Evolutionary conservation across 1,284 basidiomycete species (phyloP).

Genomic region (Austroboletus rostrupii): DNA sequence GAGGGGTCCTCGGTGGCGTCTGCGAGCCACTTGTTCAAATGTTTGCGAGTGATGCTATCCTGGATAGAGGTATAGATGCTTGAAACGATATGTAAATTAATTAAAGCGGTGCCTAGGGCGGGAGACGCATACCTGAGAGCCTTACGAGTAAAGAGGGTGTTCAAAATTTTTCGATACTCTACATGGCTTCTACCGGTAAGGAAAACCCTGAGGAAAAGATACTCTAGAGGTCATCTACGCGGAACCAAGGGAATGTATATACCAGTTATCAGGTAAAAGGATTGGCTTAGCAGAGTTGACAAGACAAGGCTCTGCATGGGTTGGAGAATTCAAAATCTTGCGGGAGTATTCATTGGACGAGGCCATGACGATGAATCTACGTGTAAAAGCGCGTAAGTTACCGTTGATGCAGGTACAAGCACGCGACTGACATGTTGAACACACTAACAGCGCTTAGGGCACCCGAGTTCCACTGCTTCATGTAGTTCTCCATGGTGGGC

Average conservation of each 20-base stretch:
- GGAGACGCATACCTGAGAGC: conserved; percentile 68
- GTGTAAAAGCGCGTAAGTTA: conserved; percentile 10
- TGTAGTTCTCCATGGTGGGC: conserved; percentile 87
- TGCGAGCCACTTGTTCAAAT: conserved; percentile 74
- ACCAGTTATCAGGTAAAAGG: conserved; percentile 91
- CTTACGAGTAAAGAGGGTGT: conserved; percentile 91
- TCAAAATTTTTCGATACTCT: conserved; percentile 91
- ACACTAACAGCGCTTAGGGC: conserved; percentile 84
- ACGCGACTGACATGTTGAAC: conserved; percentile 83
- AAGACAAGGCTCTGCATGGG: conserved; percentile 88
- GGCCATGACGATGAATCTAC: conserved; percentile 94
- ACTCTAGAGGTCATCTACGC: not conserved
- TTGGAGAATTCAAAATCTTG: conserved; percentile 91
- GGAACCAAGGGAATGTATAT: conserved; percentile 16
- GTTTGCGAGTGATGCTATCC: conserved; percentile 79
- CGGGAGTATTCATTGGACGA: conserved; percentile 87
- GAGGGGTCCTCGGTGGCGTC: conserved; percentile 45
- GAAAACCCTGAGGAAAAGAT: conserved; percentile 73
- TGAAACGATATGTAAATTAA: conserved; percentile 11
- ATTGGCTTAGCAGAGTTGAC: conserved; percentile 92
- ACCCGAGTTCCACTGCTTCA: conserved; percentile 84
- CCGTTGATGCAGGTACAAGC: not conserved
- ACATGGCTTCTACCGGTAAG: conserved; percentile 91
- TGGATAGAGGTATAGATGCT: conserved; percentile 89
- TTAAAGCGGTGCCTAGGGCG: not conserved